phyloP scores from a whole-genome alignment of 2,329 filamentous ascomycete genomes.

The Ceratocystis albifundus region DNA sequence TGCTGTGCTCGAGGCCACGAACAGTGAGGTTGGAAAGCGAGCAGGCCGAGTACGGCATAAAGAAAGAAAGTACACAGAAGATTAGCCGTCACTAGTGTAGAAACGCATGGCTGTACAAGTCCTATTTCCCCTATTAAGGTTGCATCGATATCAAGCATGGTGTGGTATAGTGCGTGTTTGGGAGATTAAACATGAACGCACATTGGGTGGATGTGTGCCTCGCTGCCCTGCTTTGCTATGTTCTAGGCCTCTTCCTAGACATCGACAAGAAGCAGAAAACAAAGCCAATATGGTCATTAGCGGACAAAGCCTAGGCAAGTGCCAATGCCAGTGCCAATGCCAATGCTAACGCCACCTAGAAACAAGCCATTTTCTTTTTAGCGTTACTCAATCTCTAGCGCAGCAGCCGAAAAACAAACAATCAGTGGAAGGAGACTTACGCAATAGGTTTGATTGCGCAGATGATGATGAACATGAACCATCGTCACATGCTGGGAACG shows the following conservation, averaged over 20 bases:
- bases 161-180: no score
- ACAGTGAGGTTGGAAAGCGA: no score
- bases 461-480: neutral
- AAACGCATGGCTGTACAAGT: no score
- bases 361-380: neutral
- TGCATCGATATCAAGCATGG: no score
- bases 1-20: no score
- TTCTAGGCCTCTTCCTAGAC: neutral
- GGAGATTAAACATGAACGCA: no score
- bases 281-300: neutral
- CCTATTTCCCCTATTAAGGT: no score
- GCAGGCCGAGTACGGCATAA: no score
- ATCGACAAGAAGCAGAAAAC: neutral
- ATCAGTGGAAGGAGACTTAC: neutral
- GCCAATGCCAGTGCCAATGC: neutral
- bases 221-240: no score
- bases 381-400: neutral
- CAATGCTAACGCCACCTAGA: neutral
- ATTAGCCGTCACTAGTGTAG: no score
- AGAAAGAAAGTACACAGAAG: no score
- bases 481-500: neutral
- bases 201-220: no score
- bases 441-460: neutral
- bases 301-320: neutral
- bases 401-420: neutral